Percentiles rank a stretch among this genome's conserved stretches.
These are phyloP conservation scores for Microbotryum intermedium DNA, from an alignment of 1,284 basidiomycete genomes.

Conservation along the genomic window DNA sequence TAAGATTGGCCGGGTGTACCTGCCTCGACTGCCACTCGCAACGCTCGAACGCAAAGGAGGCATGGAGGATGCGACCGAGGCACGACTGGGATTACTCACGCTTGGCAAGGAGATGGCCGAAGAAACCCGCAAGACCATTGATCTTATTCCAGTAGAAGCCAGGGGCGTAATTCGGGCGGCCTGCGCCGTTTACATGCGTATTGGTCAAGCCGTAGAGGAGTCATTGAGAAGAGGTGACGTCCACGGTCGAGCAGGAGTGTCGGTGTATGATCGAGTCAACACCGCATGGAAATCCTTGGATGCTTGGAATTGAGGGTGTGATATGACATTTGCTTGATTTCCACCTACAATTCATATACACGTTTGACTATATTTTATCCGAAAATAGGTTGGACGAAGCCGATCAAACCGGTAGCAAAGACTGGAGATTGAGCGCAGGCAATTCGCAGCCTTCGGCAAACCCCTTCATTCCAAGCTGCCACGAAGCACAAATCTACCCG, in stretches of 20 bases:
- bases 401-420: too few species aligned
- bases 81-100: slow-evolving; percentile 33
- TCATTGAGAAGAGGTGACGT: slow-evolving; percentile 5
- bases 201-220: slow-evolving; percentile 33
- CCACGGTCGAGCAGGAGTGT: slow-evolving; percentile 32
- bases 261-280: slow-evolving; percentile 29
- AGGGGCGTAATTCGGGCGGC: slow-evolving; percentile 39
- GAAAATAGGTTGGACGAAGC: too few species aligned
- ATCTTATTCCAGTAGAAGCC: slow-evolving; percentile 36
- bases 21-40: slow-evolving; percentile 38
- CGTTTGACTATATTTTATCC: too few species aligned
- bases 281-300: slow-evolving; percentile 32
- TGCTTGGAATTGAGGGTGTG: neutral
- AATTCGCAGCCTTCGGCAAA: too few species aligned
- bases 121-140: slow-evolving; percentile 33
- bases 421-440: too few species aligned
- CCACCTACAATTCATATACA: too few species aligned
- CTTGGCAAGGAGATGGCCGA: slow-evolving; percentile 35
- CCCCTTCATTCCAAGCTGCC: too few species aligned
- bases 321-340: too few species aligned
- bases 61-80: slow-evolving; percentile 28
- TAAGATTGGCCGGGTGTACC: slow-evolving; percentile 39
- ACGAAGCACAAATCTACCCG: too few species aligned
- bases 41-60: slow-evolving; percentile 4
- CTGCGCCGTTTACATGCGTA: slow-evolving; percentile 40